These are phyloP conservation scores for Bacidia rubella DNA, from an alignment of 495 filamentous ascomycete species.

Conservation along the genomic window DNA sequence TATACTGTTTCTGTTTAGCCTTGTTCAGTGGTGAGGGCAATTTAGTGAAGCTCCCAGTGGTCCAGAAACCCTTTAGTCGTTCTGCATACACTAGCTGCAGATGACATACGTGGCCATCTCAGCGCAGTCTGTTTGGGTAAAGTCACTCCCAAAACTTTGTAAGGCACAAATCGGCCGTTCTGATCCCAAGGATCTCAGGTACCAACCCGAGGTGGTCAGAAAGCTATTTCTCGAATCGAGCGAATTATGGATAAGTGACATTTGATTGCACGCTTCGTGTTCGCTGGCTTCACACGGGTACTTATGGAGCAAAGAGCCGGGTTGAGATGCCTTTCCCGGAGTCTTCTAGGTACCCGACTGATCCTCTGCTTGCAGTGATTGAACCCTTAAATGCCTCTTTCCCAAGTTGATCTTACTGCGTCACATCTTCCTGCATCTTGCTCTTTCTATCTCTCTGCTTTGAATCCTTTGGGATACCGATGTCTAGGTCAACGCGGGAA, in stretches of 20 bases:
- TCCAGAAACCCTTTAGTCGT: neutral
- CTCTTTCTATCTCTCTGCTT: constrained; percentile 66
- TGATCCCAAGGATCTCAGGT: constrained; percentile 5
- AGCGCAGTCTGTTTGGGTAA: neutral
- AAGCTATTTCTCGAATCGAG: constrained; percentile 1
- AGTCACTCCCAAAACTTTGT: neutral
- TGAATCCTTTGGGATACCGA: constrained; percentile 60
- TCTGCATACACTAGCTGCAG: constrained; percentile 14
- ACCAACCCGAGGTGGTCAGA: neutral
- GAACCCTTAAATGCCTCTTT: constrained; percentile 36
- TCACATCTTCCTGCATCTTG: constrained; percentile 63
- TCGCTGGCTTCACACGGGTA: neutral
- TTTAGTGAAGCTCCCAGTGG: neutral
- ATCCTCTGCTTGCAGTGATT: neutral
- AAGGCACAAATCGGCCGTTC: constrained; percentile 7
- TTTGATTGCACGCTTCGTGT: neutral
- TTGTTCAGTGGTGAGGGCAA: too few species aligned
- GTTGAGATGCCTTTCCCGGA: neutral
- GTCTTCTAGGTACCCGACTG: neutral
- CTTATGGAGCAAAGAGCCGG: neutral
- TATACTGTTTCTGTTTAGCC: too few species aligned
- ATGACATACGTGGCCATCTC: constrained; percentile 15
- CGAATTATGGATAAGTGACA: neutral
- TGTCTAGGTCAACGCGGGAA: constrained; percentile 45
- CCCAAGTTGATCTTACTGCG: constrained; percentile 49